Base-by-base conservation (phyloP, 768 basidiomycete genomes). In the Tylopilus sp. region DNA sequence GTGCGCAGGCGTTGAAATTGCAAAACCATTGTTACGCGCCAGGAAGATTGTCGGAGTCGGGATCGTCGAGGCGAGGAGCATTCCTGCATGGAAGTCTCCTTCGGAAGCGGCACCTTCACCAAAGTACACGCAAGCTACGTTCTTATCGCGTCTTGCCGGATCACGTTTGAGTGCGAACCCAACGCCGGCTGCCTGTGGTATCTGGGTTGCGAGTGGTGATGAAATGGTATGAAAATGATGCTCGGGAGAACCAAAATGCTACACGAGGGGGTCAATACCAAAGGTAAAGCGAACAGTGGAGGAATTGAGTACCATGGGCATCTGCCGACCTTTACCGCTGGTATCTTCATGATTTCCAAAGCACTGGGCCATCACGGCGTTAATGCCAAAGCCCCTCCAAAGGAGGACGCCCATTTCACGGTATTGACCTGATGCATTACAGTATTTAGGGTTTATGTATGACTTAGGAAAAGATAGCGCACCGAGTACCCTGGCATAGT, bases 171-270 rank as follows among this genome's bases (percentile, higher is more conserved):
- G 75, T 1, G 95, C 92, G 63, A 90, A 95, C 0, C 81, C 94
- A 6, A 95, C 91, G 15, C 94, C 95, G 0, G 94, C 93, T 21
- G 92, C 95, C 69, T 95, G 92, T 7, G 91, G 93, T 58, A 97
- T 91, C 70, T 98, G 94, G 1, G 95, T 98, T 10, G 88, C 91
- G 23, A 98, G 77, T 1, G 94, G 89, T 6, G 91, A 94, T 3
- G 95, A 97, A 53, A 97, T 97, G 18, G 90, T 91, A 70, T 94
- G 90, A 66, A 95, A 95, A 66, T 95, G 94, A 52, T 88, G 81
- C 51, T 82, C 72, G 1, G 79, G 77, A 6, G 92, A 92, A 13
- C 91, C 90, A 67, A 93, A 92, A 63, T 98, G 94, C 81, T 92
- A 25, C 21, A 53, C 38, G 60, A 54, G 48, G 43, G 44, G n/a